Percentiles rank a stretch among this genome's conserved stretches.
phyloP scores from a whole-genome alignment of 2,329 filamentous ascomycete species.

The Hypoxylon sp. region DNA sequence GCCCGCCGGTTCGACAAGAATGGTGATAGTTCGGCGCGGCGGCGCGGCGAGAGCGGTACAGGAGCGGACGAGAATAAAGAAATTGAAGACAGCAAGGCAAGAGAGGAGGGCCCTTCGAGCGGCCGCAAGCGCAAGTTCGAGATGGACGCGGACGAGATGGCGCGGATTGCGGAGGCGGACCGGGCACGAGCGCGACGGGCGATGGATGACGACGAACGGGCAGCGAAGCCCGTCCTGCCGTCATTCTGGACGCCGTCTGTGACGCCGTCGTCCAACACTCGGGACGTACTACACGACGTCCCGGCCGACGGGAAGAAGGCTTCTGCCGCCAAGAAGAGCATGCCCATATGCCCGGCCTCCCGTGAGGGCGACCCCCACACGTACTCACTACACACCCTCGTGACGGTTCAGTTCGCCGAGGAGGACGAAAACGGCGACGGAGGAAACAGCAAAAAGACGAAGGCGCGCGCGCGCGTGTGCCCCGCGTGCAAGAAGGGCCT shows the following conservation, averaged over 20 bases:
- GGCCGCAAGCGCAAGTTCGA: constrained; percentile 86
- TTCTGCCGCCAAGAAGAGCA: too few relatives aligned
- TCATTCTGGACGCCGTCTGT: constrained; percentile 94
- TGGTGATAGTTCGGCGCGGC: constrained; percentile 42
- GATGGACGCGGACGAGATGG: constrained; percentile 78
- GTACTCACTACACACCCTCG: constrained; percentile 80
- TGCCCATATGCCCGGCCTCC: constrained; percentile 80
- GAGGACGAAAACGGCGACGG: constrained; percentile 58
- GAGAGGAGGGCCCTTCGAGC: too few relatives aligned
- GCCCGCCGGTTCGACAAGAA: constrained; percentile 24
- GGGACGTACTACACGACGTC: constrained; percentile 63
- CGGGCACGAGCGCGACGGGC: constrained; percentile 72
- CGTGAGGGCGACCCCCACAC: constrained; percentile 70
- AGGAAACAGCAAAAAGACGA: constrained; percentile 49
- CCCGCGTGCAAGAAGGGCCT: constrained; percentile 86
- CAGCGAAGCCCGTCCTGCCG: constrained; percentile 72
- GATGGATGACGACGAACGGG: constrained; percentile 77
- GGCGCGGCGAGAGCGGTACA: neutral
- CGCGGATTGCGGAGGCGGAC: constrained; percentile 73
- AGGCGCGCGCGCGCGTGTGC: constrained; percentile 63
- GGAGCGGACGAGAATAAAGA: neutral
- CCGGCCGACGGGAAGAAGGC: constrained; percentile 64
- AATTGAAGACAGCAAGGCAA: constrained; percentile 3
- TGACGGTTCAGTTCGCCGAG: constrained; percentile 79
- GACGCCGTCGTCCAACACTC: constrained; percentile 72